These are phyloP conservation scores for Solanum hybrid DNA, from an alignment of 305 asterid species.

Conservation along the genomic window DNA sequence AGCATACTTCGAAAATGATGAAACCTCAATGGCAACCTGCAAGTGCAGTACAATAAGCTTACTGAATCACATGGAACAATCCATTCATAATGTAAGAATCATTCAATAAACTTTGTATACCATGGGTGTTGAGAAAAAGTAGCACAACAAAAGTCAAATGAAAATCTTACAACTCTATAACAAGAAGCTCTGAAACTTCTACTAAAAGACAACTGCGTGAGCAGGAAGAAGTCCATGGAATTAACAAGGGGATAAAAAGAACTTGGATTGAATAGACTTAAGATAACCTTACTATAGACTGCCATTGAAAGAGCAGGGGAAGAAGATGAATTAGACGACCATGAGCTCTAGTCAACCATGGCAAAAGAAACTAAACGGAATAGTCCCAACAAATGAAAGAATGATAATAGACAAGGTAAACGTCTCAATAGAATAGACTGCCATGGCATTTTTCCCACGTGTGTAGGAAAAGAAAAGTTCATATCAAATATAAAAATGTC, in stretches of 20 bases:
- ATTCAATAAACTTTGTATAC: neutral
- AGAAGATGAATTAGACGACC: neutral
- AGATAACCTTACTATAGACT: neutral
- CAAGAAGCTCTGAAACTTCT: neutral
- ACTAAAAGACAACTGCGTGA: neutral
- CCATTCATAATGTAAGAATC: neutral
- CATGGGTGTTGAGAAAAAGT: neutral
- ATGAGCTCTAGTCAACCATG: neutral
- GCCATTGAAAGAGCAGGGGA: neutral
- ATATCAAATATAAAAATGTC: neutral
- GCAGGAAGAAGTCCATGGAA: neutral
- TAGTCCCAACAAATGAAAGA: neutral
- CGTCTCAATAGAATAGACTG: neutral
- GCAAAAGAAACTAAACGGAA: neutral
- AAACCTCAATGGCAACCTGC: constrained; percentile 95
- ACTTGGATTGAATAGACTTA: neutral
- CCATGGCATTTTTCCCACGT: neutral
- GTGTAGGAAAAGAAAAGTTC: neutral
- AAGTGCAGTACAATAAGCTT: constrained; percentile 2
- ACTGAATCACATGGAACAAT: neutral
- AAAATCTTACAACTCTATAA: neutral
- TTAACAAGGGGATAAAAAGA: neutral
- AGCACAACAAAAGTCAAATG: neutral
- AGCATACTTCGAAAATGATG: constrained; percentile 93
- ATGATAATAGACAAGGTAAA: too few species aligned